Base-by-base conservation (phyloP, 208 protist genomes). In the Spongospora subterranea region DNA sequence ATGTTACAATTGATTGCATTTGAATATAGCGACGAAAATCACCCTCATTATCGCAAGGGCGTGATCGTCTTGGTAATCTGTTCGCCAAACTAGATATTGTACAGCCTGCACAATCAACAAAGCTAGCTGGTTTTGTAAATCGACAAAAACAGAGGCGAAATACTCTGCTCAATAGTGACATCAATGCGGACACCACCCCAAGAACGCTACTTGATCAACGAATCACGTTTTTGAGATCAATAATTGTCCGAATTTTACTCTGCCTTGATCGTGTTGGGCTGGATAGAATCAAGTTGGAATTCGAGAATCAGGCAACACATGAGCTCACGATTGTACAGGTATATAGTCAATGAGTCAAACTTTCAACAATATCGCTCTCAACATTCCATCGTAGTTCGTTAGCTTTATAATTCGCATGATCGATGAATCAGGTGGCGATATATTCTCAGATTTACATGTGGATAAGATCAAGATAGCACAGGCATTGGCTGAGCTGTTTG, bases 401-500 rank as follows among this genome's bases (percentile, higher is more conserved):
- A 82, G 35, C n/a, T 45, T 82, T 6, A 82, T 82, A n/a, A n/a
- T 82, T 43, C n/a, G 71, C 6, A 82, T 82, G 17, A 82, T n/a
- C 6, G 6, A n/a, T 43, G 35, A 82, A 45, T 43, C 71, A 6
- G 40, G 13, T 13, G n/a, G 13, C 17, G 17, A 43, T 6, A 20
- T 82, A n/a, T 35, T 82, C 71, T 35, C n/a, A 29, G 20, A 65
- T 35, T 35, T 35, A 20, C 17, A 45, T 6, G 71, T 82, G 11
- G 71, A 82, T 35, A 13, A 43, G 13, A 43, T 39, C n/a, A n/a
- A 82, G 6, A 43, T 82, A 6, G 71, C 71, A 20, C 71, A 82
- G 71, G 71, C 71, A 13, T 43, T 82, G 13, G 71, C 71, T 6
- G 71, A 82, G n/a, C 71, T 82, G 71, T 82, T 82, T n/a, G 71